A percentile compares a stretch with the other conserved stretches of the same genome.
Evolutionary conservation across 495 filamentous ascomycete genomes (phyloP).

Genomic region (Penicillium paxilli): DNA sequence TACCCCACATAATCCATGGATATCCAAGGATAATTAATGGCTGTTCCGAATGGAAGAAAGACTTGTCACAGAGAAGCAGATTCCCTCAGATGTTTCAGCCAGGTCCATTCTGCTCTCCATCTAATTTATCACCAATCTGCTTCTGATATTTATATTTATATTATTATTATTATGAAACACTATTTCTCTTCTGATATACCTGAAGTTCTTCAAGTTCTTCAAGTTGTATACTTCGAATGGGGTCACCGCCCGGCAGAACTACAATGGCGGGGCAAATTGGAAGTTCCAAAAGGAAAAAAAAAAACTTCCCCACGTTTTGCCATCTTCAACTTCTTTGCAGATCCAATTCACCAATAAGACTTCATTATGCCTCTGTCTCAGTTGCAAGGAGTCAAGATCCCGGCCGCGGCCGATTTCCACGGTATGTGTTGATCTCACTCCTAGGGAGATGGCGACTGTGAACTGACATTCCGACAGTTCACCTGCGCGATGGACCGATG

Average conservation of each 20-base stretch:
- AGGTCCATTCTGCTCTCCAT: no score
- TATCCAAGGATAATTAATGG: background rate
- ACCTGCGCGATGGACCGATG: constrained; percentile 78
- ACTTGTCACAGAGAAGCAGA: background rate
- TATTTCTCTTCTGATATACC: no score
- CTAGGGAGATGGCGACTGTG: constrained; percentile 15
- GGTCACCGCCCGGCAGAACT: constrained; percentile 19
- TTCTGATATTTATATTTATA: no score
- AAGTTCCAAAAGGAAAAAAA: no score
- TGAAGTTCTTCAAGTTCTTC: background rate
- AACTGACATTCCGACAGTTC: constrained; percentile 35
- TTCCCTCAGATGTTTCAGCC: no score
- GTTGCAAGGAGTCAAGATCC: constrained; percentile 54
- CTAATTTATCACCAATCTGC: background rate
- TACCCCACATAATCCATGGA: no score
- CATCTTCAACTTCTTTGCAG: background rate
- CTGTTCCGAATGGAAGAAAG: background rate
- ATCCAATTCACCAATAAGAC: background rate
- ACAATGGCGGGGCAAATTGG: constrained; percentile 10
- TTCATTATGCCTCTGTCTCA: constrained; percentile 39
- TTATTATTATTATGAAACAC: no score
- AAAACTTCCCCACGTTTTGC: background rate
- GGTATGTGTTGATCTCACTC: constrained; percentile 34
- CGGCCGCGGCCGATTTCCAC: constrained; percentile 71
- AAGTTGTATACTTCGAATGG: background rate